Conservation (phyloP, 2,329 filamentous ascomycete genomes). For the Hypoxylon sp. region DNA sequence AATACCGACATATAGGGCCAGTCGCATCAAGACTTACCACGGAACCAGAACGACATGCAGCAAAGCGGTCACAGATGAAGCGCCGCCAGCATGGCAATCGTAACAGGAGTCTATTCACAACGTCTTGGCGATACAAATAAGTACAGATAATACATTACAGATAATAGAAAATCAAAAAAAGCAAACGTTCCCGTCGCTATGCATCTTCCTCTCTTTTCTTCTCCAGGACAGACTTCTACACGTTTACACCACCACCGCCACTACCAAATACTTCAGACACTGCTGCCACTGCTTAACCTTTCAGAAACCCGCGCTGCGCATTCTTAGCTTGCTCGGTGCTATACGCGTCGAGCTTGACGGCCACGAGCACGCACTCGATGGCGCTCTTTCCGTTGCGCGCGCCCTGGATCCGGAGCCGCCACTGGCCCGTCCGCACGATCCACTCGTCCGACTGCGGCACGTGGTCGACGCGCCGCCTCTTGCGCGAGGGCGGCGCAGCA, state of each 20-base stretch:
- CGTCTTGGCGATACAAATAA: constrained; percentile 1
- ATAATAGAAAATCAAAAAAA: constrained; percentile 1
- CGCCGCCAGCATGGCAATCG: not conserved
- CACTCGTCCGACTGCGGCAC: constrained; percentile 57
- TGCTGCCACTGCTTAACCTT: too few relatives aligned
- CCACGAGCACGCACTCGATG: constrained; percentile 76
- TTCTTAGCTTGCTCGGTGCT: constrained; percentile 74
- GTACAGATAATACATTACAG: not conserved
- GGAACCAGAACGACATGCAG: not conserved
- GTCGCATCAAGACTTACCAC: not conserved
- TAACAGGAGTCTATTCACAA: constrained; percentile 10
- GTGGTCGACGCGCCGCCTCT: constrained; percentile 55
- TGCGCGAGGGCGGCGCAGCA: constrained; percentile 52
- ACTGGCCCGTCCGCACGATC: constrained; percentile 74
- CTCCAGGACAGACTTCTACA: not conserved
- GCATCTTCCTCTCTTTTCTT: not conserved
- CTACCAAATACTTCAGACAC: too few relatives aligned
- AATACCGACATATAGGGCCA: not conserved
- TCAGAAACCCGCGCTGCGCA: constrained; percentile 68
- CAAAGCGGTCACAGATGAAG: not conserved
- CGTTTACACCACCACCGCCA: constrained; percentile 30
- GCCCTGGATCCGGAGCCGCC: constrained; percentile 72
- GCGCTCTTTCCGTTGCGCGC: constrained; percentile 57
- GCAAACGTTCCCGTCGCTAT: constrained; percentile 1
- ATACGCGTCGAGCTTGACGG: constrained; percentile 78